Conservation (phyloP, 2,329 filamentous ascomycete genomes). For the Ceratocystis variospora region DNA sequence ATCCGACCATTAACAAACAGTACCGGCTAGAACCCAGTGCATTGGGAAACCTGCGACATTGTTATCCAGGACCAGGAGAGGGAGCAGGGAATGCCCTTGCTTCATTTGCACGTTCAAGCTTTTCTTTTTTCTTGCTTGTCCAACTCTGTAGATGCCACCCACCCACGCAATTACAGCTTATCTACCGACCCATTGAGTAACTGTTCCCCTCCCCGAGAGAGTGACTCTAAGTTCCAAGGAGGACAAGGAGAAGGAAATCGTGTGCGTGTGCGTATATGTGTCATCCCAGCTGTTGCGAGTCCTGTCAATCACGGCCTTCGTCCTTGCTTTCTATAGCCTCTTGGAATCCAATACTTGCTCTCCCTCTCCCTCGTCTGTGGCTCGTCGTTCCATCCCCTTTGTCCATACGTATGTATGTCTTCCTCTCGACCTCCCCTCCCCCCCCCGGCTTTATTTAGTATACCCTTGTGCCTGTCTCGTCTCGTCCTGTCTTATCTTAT, state of each 20-base stretch:
- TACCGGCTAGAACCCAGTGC: background rate
- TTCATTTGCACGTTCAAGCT: background rate
- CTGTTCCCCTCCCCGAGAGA: too few species aligned
- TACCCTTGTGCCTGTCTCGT: background rate
- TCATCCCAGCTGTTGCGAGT: too few species aligned
- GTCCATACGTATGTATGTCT: background rate
- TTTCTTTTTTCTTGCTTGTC: background rate
- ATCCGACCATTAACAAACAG: background rate
- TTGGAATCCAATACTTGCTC: too few species aligned
- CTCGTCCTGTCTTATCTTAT: background rate
- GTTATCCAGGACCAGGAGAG: background rate
- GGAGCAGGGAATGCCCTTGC: background rate
- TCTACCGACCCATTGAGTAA: too few species aligned
- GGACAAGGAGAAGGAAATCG: too few species aligned
- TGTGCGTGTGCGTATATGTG: too few species aligned
- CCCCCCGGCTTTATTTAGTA: background rate
- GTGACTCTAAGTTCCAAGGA: too few species aligned
- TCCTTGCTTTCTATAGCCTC: too few species aligned
- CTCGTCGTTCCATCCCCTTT: background rate
- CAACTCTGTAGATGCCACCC: too few species aligned
- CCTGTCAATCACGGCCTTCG: too few species aligned
- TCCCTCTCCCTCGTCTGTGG: too few species aligned
- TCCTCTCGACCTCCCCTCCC: background rate
- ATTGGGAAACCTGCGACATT: background rate
- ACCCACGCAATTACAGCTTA: too few species aligned